Evolutionary conservation across 768 basidiomycete genomes (phyloP).

Genomic region (Boletus rufocinnamomeus): DNA sequence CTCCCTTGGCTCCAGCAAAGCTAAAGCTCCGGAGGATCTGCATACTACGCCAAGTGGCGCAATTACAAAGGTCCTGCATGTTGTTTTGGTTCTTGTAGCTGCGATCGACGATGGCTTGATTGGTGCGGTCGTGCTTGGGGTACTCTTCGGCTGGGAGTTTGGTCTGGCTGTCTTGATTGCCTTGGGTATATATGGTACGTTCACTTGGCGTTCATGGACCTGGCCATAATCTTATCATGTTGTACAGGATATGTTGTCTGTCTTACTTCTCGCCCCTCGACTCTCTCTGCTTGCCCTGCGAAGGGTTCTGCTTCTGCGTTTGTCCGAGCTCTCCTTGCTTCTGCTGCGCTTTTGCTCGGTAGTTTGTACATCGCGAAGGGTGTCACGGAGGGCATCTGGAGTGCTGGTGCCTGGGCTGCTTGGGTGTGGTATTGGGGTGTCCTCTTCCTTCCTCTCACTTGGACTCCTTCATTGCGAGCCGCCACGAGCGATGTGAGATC

Average conservation of each 20-base stretch:
- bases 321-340: constrained; percentile 83
- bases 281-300: constrained; percentile 11
- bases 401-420: constrained; percentile 29
- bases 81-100: constrained; percentile 66
- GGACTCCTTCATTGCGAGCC: constrained; percentile 54
- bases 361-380: constrained; percentile 32
- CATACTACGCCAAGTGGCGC: constrained; percentile 10
- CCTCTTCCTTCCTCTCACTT: constrained; percentile 38
- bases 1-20: constrained; percentile 78
- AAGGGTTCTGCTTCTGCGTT: constrained; percentile 3
- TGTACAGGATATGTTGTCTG: constrained; percentile 21
- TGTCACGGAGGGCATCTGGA: constrained; percentile 33
- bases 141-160: constrained; percentile 66
- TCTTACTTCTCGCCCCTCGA: constrained; percentile 9
- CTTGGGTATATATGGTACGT: constrained; percentile 71
- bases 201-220: neutral
- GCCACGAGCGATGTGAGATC: constrained; percentile 79
- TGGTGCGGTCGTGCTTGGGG: constrained; percentile 66
- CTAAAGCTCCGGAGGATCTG: constrained; percentile 73
- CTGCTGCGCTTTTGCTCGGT: constrained; percentile 78
- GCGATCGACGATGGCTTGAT: constrained; percentile 78
- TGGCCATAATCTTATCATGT: neutral
- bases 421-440: constrained; percentile 36
- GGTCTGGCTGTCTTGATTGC: constrained; percentile 69
- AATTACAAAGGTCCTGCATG: constrained; percentile 21